phyloP scores from a whole-genome alignment of 305 asterid genomes.

The Solanum hybrid region DNA sequence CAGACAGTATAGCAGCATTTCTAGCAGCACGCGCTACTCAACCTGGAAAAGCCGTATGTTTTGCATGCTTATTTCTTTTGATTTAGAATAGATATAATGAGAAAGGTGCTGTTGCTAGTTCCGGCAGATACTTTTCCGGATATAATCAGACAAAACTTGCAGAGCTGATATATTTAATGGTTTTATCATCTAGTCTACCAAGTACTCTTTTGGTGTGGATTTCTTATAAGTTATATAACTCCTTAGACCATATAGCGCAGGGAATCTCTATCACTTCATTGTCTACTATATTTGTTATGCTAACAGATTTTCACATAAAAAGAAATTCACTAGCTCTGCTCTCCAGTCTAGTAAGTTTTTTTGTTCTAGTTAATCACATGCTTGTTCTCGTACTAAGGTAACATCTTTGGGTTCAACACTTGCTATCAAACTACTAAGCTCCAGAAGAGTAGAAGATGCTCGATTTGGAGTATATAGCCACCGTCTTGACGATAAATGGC shows the following conservation, averaged over 20 bases:
- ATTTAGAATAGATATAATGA: background rate
- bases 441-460: constrained; percentile 74
- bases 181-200: background rate
- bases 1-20: constrained; percentile 92
- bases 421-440: constrained; percentile 92
- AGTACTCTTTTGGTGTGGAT: background rate
- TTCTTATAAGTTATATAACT: background rate
- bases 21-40: constrained; percentile 77
- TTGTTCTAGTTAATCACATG: background rate
- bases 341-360: background rate
- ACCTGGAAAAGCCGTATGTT: constrained; percentile 84
- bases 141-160: background rate
- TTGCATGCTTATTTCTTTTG: background rate
- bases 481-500: constrained; percentile 89
- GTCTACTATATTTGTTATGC: background rate
- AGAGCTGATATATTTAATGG: background rate
- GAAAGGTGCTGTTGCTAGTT: background rate
- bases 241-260: background rate
- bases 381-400: constrained; percentile 34
- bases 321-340: background rate
- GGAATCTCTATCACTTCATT: background rate
- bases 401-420: constrained; percentile 93
- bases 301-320: background rate
- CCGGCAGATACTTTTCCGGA: background rate
- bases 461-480: constrained; percentile 93